A percentile compares a stretch with the other conserved stretches of the same genome.
phyloP scores from a whole-genome alignment of 1,284 basidiomycete genomes.

The Polyporus tsugae region DNA sequence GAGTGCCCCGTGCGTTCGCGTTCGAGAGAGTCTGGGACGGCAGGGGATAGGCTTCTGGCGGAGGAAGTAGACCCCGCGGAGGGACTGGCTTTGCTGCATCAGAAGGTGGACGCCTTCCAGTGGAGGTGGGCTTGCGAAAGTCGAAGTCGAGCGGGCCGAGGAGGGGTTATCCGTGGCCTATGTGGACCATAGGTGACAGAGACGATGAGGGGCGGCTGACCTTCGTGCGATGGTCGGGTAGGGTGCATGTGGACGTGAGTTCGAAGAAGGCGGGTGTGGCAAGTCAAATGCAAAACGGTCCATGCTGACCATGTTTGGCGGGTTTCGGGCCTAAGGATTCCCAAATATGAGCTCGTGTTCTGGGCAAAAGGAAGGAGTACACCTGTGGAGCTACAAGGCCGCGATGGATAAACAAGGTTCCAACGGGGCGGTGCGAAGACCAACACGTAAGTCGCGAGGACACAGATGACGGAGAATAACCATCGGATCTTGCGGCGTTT shows the following conservation, averaged over 20 bases:
- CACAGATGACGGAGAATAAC: slow-evolving; percentile 9
- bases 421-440: neutral
- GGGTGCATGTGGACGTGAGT: slow-evolving; percentile 21
- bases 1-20: neutral
- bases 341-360: neutral
- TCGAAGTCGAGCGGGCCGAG: slow-evolving; percentile 20
- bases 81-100: slow-evolving; percentile 19
- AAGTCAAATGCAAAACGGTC: slow-evolving; percentile 22
- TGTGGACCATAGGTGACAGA: slow-evolving; percentile 14
- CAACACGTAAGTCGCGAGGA: neutral
- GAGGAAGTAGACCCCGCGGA: slow-evolving; percentile 26
- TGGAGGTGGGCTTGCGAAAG: slow-evolving; percentile 9
- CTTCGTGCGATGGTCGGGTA: slow-evolving; percentile 34
- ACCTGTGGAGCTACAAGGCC: neutral
- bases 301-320: slow-evolving; percentile 7
- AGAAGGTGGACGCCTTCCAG: slow-evolving; percentile 24
- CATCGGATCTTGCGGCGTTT: neutral
- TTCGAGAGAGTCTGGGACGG: slow-evolving; percentile 13
- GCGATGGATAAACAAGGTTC: neutral
- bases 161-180: slow-evolving; percentile 8
- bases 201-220: slow-evolving; percentile 3
- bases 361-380: neutral
- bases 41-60: slow-evolving; percentile 20
- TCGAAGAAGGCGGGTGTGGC: slow-evolving; percentile 17
- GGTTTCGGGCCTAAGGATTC: neutral